Evolutionary conservation across 2,329 filamentous ascomycete species (phyloP).

Genomic region (Trichoderma simmonsii): DNA sequence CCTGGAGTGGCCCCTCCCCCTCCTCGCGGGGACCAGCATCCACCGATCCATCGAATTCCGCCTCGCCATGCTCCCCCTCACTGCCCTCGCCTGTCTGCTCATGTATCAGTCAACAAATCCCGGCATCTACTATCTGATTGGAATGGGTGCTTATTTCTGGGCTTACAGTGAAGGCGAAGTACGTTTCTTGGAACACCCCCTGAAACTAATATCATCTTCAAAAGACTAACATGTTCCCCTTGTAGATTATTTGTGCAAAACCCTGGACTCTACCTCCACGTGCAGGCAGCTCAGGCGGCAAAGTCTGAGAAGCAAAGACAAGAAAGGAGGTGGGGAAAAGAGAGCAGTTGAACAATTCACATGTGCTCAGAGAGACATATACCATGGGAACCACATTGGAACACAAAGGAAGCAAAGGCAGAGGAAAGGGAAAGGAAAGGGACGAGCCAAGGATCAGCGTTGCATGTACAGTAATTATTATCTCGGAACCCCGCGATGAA

Average conservation of each 20-base stretch:
- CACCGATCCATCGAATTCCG: slow-evolving; percentile 87
- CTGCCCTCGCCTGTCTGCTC: slow-evolving; percentile 68
- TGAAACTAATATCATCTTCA: fast-evolving
- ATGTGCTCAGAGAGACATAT: not conserved
- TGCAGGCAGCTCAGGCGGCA: slow-evolving; percentile 30
- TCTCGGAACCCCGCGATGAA: not conserved
- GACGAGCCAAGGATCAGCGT: not conserved
- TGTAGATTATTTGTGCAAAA: slow-evolving; percentile 62
- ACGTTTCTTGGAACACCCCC: slow-evolving; percentile 37
- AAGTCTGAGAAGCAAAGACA: slow-evolving; percentile 1
- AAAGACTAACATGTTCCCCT: slow-evolving; percentile 13
- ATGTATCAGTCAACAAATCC: slow-evolving; percentile 92
- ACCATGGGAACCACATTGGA: not conserved
- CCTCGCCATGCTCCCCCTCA: slow-evolving; percentile 77
- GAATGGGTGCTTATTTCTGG: slow-evolving; percentile 89
- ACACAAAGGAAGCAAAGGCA: not conserved
- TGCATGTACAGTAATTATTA: not conserved
- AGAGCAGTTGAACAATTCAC: not conserved
- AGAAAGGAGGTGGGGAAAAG: not conserved
- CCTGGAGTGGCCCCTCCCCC: slow-evolving; percentile 85
- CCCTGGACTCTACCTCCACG: slow-evolving; percentile 68
- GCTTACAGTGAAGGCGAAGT: slow-evolving; percentile 97
- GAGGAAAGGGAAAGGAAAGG: not conserved
- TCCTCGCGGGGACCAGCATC: slow-evolving; percentile 71
- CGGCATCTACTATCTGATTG: slow-evolving; percentile 86